phyloP scores from a whole-genome alignment of 345 rosid genomes.

The Camelina sativa region DNA sequence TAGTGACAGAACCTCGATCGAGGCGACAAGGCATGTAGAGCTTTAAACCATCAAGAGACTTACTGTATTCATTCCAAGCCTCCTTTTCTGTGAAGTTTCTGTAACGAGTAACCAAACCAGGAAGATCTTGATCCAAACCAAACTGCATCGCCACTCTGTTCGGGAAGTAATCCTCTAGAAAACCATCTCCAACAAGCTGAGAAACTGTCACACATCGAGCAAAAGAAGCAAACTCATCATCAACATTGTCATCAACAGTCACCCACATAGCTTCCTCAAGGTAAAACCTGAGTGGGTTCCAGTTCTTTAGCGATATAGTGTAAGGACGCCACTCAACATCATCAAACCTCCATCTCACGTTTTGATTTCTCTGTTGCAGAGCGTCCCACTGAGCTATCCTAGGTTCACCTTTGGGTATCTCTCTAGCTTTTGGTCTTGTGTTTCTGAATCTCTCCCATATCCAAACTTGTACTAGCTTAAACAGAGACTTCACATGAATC shows the following conservation, averaged over 20 bases:
- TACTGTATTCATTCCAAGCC: constrained; percentile 43
- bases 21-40: constrained; percentile 50
- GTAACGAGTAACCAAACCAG: constrained; percentile 22
- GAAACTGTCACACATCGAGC: constrained; percentile 41
- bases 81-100: constrained; percentile 12
- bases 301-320: constrained; percentile 10
- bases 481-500: not conserved
- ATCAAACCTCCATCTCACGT: constrained; percentile 18
- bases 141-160: constrained; percentile 61
- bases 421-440: too few relatives aligned
- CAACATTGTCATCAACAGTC: not conserved
- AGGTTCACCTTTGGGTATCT: too few relatives aligned
- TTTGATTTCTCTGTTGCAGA: too few relatives aligned
- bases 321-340: constrained; percentile 57
- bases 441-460: constrained; percentile 46
- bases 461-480: constrained; percentile 24
- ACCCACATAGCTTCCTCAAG: constrained; percentile 39
- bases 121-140: constrained; percentile 62
- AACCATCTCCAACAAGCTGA: constrained; percentile 48
- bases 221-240: constrained; percentile 45
- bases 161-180: constrained; percentile 49
- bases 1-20: constrained; percentile 44
- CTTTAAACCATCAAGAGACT: constrained; percentile 33
- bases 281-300: constrained; percentile 36
- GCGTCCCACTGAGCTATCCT: too few relatives aligned